phyloP scores from a whole-genome alignment of 192 early-diverging fungal species.

The Chytriomyces confervae region DNA sequence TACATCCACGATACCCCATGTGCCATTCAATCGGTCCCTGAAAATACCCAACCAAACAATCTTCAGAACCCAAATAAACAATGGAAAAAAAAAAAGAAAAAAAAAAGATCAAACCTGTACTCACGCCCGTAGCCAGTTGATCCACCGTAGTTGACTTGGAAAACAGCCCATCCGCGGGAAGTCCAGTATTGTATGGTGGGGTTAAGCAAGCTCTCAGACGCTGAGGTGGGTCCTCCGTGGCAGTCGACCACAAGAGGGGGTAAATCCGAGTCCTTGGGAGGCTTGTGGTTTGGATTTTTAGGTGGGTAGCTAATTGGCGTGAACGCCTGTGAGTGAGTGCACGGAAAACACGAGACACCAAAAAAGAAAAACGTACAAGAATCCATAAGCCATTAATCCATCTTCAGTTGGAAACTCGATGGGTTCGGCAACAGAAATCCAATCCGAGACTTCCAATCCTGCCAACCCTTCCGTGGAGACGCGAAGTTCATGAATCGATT shows the following conservation, averaged over 20 bases:
- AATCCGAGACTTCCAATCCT: constrained; percentile 38
- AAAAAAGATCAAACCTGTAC: constrained; percentile 27
- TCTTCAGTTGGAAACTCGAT: constrained; percentile 69
- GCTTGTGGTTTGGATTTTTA: constrained; percentile 61
- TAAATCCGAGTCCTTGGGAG: constrained; percentile 44
- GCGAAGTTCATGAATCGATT: neutral
- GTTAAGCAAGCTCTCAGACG: constrained; percentile 46
- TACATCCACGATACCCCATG: constrained; percentile 79
- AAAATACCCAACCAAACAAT: too few relatives aligned
- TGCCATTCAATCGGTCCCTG: constrained; percentile 69
- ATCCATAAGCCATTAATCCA: constrained; percentile 39
- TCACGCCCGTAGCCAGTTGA: constrained; percentile 76
- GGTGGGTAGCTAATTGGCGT: constrained; percentile 71
- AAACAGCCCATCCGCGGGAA: constrained; percentile 74
- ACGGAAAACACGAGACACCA: neutral
- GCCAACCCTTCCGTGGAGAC: constrained; percentile 14
- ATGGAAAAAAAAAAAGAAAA: too few relatives aligned
- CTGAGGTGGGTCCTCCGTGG: constrained; percentile 76
- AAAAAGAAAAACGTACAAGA: neutral
- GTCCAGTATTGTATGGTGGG: constrained; percentile 75
- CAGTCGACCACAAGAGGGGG: constrained; percentile 74
- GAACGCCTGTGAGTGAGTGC: constrained; percentile 28
- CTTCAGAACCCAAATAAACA: too few relatives aligned
- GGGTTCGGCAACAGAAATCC: constrained; percentile 67
- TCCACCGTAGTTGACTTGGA: constrained; percentile 82